A percentile compares a stretch with the other conserved stretches of the same genome.
phyloP scores from a whole-genome alignment of 805 yeast genomes.

The Clavispora asparagi region DNA sequence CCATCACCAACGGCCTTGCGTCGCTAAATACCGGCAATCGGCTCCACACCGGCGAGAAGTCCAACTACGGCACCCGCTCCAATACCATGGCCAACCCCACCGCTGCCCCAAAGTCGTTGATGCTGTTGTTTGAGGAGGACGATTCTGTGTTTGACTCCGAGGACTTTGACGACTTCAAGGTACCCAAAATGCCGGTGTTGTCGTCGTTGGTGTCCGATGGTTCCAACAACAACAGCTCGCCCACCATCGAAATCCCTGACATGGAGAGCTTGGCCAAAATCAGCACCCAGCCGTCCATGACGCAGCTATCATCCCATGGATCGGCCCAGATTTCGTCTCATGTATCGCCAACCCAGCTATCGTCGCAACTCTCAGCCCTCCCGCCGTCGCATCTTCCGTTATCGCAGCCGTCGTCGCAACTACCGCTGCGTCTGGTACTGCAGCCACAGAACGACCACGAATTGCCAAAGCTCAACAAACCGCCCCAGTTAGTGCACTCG shows the following conservation, averaged over 20 bases:
- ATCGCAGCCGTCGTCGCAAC: conserved; percentile 2
- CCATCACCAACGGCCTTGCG: conserved; percentile 17
- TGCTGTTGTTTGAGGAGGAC: conserved; percentile 13
- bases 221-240: conserved; percentile 43
- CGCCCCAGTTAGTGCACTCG: conserved; percentile 39
- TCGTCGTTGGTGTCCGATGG: not conserved
- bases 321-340: not conserved
- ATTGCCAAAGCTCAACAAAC: conserved; percentile 26
- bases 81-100: conserved; percentile 2
- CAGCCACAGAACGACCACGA: not conserved
- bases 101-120: conserved; percentile 7
- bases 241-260: conserved; percentile 67
- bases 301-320: no score
- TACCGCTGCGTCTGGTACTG: conserved; percentile 2
- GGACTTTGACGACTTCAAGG: conserved; percentile 4
- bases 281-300: conserved; percentile 1
- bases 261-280: conserved; percentile 42
- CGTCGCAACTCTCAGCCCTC: not conserved
- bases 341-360: not conserved
- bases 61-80: conserved; percentile 6
- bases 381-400: not conserved
- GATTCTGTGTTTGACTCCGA: conserved; percentile 3
- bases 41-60: conserved; percentile 14
- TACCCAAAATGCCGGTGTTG: conserved; percentile 7
- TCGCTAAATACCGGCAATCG: conserved; percentile 15